These are phyloP conservation scores for Pyrus bretschneideri DNA, from an alignment of 306 rosid species.

Conservation along the genomic window DNA sequence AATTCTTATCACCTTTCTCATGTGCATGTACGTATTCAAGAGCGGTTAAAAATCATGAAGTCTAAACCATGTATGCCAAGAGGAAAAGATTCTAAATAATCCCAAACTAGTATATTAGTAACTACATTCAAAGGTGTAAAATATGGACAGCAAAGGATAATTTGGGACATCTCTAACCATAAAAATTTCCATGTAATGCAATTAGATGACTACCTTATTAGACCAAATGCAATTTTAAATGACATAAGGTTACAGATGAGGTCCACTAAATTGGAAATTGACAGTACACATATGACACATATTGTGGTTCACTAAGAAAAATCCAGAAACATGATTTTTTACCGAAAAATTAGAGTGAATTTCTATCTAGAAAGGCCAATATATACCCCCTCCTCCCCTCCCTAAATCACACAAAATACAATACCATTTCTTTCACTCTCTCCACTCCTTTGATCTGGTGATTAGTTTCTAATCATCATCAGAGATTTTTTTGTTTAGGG, in stretches of 20 bases:
- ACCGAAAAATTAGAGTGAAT: background rate
- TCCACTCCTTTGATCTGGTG: background rate
- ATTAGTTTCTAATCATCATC: background rate
- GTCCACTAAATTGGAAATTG: background rate
- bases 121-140: background rate
- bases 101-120: conserved; percentile 15
- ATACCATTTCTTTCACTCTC: background rate
- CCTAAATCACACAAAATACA: background rate
- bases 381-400: background rate
- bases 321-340: background rate
- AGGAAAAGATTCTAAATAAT: conserved; percentile 11
- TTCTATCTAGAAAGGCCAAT: background rate
- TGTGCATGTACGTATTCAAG: background rate
- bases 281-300: background rate
- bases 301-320: background rate
- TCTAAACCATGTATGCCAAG: conserved; percentile 10
- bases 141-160: conserved; percentile 3
- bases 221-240: background rate
- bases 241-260: background rate
- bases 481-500: background rate
- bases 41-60: background rate
- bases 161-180: background rate
- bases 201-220: conserved; percentile 1
- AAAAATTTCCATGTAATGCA: background rate
- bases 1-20: background rate